phyloP scores from a whole-genome alignment of 2,329 filamentous ascomycete genomes.

The Albophoma yamanashiensis region DNA sequence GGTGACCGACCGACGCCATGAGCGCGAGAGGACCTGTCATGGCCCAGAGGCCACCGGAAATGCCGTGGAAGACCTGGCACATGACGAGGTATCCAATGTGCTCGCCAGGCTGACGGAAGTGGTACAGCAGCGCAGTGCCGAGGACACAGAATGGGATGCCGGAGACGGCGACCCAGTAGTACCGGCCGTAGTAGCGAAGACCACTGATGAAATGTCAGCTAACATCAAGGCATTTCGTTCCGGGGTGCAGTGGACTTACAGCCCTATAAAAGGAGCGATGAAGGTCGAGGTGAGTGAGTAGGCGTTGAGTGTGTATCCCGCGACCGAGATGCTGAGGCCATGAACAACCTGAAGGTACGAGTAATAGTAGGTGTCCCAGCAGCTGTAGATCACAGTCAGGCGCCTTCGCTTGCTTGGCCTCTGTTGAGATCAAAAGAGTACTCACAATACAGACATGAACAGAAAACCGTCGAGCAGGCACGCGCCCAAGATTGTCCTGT shows the following conservation, averaged over 20 bases:
- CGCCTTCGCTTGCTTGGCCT: background rate
- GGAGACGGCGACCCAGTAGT: slow-evolving; percentile 10
- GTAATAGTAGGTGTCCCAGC: slow-evolving; percentile 34
- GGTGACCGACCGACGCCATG: slow-evolving; percentile 42
- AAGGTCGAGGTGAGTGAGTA: slow-evolving; percentile 9
- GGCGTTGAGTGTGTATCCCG: slow-evolving; percentile 28
- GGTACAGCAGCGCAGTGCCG: slow-evolving; percentile 29
- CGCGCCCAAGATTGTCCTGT: slow-evolving; percentile 34
- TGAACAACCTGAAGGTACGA: slow-evolving; percentile 36
- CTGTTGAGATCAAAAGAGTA: background rate
- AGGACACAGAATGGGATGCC: slow-evolving; percentile 28
- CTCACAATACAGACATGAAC: slow-evolving; percentile 23
- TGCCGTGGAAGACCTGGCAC: slow-evolving; percentile 43
- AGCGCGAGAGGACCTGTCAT: slow-evolving; percentile 42
- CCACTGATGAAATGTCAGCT: background rate
- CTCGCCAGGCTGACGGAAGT: slow-evolving; percentile 26
- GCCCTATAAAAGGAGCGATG: background rate
- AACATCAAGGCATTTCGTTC: background rate
- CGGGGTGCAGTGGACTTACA: background rate
- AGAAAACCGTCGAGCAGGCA: slow-evolving; percentile 24
- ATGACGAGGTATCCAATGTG: slow-evolving; percentile 37
- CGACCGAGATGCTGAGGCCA: slow-evolving; percentile 18
- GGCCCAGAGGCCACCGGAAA: slow-evolving; percentile 27
- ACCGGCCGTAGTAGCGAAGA: slow-evolving; percentile 1
- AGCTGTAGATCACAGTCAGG: background rate